Evolutionary conservation across 441 rosid species (phyloP), one percentile per base, ranked within the genome.

Genomic region (Flueggea neowawraea): DNA sequence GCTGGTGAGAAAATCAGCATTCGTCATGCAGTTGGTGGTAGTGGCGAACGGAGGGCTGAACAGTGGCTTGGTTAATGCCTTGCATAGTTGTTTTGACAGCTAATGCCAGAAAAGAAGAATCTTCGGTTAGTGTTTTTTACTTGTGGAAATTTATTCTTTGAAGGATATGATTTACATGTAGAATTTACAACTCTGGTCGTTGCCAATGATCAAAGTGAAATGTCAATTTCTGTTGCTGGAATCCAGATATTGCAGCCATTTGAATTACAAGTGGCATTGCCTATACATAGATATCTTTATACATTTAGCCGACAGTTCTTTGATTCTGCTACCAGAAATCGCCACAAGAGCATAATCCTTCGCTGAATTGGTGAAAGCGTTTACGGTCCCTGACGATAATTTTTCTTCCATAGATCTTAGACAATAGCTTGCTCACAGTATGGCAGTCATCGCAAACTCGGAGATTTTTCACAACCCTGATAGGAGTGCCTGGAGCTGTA

Each of bases 11-110:
- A 79, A 67, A 94, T 94, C 73, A 94, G 95, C 73, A 87, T 94
- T 54, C 79, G 97, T 49, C 83, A 65, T 64, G 76, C 98, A 32
- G 98, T 94, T 60, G 97, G 98, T 55, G 86, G 85, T 9, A 79
- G 82, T 52, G 98, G 98, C n/a, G 96, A 90, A 31, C 96, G 97
- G 16, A 88, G 82, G 0, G 86, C 93, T 48, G 79, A 89, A 55
- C 98, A 93, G 73, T 94, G 98, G 97, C 96, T 94, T 48, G 96
- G 98, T 72, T 94, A 60, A 71, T 52, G 13, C 60, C 33, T 55
- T 32, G 11, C 45, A 6, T 43, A 11, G 45, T 43, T 6, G 12
- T 1, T 1, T 43, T 43, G 45, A 6, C 45, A 43, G 8, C 12
- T 11, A 43, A 43, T 43, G 45, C 45, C 0, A 1, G 1, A 43